Evolutionary conservation across 345 rosid genomes (phyloP), one percentile per base, ranked within the genome.

Genomic region (Eutrema heterophyllum): DNA sequence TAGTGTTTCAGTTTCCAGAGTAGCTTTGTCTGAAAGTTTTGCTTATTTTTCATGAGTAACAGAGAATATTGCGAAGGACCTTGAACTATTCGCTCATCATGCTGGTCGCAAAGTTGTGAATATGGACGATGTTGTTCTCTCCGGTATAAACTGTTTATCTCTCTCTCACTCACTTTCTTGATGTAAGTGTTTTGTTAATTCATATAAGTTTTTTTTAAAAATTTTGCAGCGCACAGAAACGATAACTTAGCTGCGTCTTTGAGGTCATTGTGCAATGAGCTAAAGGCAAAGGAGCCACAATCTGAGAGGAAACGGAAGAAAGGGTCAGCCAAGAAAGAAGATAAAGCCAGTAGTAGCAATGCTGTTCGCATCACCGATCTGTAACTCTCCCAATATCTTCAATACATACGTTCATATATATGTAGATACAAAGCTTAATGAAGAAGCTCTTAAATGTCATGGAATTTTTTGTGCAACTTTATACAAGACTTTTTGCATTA

Each of bases 21-120:
- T 43, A 45, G 36, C 51, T 35, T 48, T 40, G 18, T 49, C 62
- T 67, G 13, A 74, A 65, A 58, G 7, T 32, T 43, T 51, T 41
- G 30, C 43, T 66, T 66, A 9, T 11, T 43, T 16, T 5, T 32
- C 45, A 18, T 60, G 70, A 61, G 9, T 36, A 65, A 67, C 95
- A 94, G 98, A 86, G 64, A 87, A 85, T 49, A 62, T 94, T 72
- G 91, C 95, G 1, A 89, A 82, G 81, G 93, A 89, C 64, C 83
- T 94, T 29, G 93, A 91, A 82, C 82, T 84, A 33, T 92, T 91
- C 80, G 91, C 97, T 32, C 99, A 84, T 68, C 99, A 94, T 68
- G 96, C 89, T 65, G 90, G 96, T 61, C 96, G 97, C 51, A 94
- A 92, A 80, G 74, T 86, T 66, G 96, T 89, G 43, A 89, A 84